Conservation (phyloP, 2,329 filamentous ascomycete genomes). For the Botrytis elliptica region DNA sequence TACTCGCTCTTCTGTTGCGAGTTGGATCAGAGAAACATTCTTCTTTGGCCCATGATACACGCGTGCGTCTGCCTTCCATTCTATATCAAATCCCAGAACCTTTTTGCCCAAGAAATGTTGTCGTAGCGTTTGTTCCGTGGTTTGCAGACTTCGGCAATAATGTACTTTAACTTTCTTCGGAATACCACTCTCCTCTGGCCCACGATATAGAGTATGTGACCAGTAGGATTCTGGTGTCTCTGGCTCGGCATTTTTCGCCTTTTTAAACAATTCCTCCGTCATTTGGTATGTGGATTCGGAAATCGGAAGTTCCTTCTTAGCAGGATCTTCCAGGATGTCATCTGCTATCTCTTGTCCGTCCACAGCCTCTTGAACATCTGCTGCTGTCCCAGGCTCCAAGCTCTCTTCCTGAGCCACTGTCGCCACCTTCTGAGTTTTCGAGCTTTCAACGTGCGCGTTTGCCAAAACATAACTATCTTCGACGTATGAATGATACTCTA, state of each 20-base stretch:
- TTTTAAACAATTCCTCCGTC: slow-evolving; percentile 46
- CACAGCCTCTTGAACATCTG: not conserved
- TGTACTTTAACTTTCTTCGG: slow-evolving; percentile 63
- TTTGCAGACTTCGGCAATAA: slow-evolving; percentile 69
- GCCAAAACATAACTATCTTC: slow-evolving; percentile 32
- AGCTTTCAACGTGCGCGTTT: slow-evolving; percentile 6
- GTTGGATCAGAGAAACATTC: slow-evolving; percentile 79
- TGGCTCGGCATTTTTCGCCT: slow-evolving; percentile 48
- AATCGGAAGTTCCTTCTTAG: slow-evolving; percentile 40
- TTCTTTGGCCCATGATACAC: slow-evolving; percentile 53
- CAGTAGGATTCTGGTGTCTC: slow-evolving; percentile 58
- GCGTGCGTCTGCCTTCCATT: slow-evolving; percentile 66
- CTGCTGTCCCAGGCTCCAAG: not conserved
- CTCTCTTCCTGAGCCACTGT: not conserved
- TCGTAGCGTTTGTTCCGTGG: slow-evolving; percentile 62
- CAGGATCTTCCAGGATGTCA: slow-evolving; percentile 26
- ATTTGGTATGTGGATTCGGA: slow-evolving; percentile 49
- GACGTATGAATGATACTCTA: slow-evolving; percentile 26
- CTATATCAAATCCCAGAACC: slow-evolving; percentile 84
- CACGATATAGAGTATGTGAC: slow-evolving; percentile 67
- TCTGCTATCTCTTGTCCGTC: slow-evolving; percentile 1
- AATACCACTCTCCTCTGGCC: slow-evolving; percentile 42
- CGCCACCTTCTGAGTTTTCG: not conserved
- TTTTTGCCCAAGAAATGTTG: slow-evolving; percentile 66
- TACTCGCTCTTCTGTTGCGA: slow-evolving; percentile 74